These are phyloP conservation scores for Exophiala lecanii-corni DNA, from an alignment of 2,329 filamentous ascomycete species.

Conservation along the genomic window DNA sequence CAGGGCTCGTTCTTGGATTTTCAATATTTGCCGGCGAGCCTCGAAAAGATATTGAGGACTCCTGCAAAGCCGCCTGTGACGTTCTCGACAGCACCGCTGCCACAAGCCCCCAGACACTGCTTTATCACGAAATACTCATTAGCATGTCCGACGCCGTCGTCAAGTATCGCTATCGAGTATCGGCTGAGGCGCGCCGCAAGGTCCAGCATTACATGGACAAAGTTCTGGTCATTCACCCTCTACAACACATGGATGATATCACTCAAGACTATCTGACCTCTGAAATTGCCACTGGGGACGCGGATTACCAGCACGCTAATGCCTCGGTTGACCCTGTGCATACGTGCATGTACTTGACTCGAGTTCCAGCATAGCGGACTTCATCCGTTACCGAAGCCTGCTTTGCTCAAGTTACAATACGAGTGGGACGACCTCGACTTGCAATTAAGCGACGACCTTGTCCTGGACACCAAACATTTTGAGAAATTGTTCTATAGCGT, in stretches of 20 bases:
- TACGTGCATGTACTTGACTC: not conserved
- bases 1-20: not conserved
- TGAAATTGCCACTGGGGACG: not conserved
- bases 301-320: not conserved
- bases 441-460: not conserved
- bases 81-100: not conserved
- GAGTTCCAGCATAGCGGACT: not conserved
- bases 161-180: slow-evolving; percentile 1
- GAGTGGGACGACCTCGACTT: not conserved
- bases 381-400: not conserved
- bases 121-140: slow-evolving; percentile 1
- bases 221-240: not conserved
- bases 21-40: not conserved
- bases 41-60: slow-evolving; percentile 1
- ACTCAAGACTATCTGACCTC: not conserved
- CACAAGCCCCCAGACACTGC: not conserved
- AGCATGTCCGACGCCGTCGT: not conserved
- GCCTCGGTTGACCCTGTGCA: not conserved
- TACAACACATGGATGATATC: not conserved
- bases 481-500: slow-evolving; percentile 1
- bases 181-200: not conserved
- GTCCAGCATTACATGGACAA: not conserved
- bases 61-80: not conserved
- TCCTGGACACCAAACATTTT: not conserved
- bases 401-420: not conserved